A percentile compares a stretch with the other conserved stretches of the same genome.
phyloP scores from a whole-genome alignment of 202 grass and related monocot species.

The Digitaria exilis region DNA sequence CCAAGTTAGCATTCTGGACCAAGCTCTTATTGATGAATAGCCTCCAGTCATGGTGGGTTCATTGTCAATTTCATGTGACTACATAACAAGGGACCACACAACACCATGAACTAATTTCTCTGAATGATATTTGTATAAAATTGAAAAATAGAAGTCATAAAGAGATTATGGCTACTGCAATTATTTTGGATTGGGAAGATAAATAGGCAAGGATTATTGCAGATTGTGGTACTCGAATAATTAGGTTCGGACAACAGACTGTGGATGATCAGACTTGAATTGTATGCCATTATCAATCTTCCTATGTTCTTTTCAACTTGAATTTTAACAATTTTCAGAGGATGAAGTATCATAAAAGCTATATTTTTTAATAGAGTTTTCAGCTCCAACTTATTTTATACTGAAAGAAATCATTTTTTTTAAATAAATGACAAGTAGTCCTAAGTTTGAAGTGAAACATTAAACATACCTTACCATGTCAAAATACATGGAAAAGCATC shows the following conservation, averaged over 20 bases:
- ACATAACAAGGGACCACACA: neutral
- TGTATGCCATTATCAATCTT: neutral
- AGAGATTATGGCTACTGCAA: conserved; percentile 6
- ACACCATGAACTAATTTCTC: neutral
- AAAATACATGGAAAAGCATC: neutral
- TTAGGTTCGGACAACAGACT: neutral
- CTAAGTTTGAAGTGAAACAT: neutral
- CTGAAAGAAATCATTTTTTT: neutral
- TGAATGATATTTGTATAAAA: neutral
- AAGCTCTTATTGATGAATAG: neutral
- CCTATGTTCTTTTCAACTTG: neutral
- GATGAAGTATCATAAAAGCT: neutral
- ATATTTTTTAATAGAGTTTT: neutral
- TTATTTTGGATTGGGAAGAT: neutral
- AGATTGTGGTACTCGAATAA: neutral
- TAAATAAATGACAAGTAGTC: neutral
- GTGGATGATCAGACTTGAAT: neutral
- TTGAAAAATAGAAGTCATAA: neutral
- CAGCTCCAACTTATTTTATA: neutral
- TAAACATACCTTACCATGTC: neutral
- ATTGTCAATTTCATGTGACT: conserved; percentile 18
- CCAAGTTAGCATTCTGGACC: neutral
- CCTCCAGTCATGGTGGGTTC: neutral
- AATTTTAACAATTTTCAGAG: neutral
- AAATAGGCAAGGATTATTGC: neutral